These are phyloP conservation scores for Cunninghamia lanceolata DNA, from an alignment of 75 land plant species.

Conservation along the genomic window DNA sequence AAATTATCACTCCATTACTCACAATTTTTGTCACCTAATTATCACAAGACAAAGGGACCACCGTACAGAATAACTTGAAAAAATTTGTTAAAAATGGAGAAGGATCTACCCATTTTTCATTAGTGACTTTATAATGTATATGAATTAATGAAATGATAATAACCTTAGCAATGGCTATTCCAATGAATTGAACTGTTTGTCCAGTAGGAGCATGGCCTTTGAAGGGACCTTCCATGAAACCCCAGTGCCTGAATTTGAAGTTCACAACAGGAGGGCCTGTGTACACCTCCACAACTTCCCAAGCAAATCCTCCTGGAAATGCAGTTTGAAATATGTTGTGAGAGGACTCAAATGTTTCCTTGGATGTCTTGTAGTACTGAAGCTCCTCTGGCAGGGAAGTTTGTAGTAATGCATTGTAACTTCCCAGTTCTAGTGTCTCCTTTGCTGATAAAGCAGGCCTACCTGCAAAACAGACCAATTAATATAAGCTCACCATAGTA, in stretches of 20 bases:
- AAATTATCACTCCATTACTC: too few species aligned
- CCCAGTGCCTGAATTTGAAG: slow-evolving; percentile 44
- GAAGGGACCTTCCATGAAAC: too few species aligned
- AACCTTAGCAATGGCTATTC: background rate
- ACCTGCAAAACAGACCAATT: slow-evolving; percentile 29
- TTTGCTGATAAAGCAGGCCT: slow-evolving; percentile 54
- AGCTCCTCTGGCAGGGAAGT: slow-evolving; percentile 56
- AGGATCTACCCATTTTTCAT: background rate
- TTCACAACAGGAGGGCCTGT: slow-evolving; percentile 71
- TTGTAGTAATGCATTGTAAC: slow-evolving; percentile 81
- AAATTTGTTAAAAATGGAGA: too few species aligned
- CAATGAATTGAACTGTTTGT: slow-evolving; percentile 23
- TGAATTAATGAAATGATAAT: too few species aligned
- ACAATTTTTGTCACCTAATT: too few species aligned
- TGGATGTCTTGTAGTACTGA: too few species aligned
- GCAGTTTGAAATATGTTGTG: slow-evolving; percentile 61
- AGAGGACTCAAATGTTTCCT: slow-evolving; percentile 37
- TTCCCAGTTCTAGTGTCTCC: slow-evolving; percentile 72
- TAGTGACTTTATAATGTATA: too few species aligned
- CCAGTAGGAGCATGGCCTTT: slow-evolving; percentile 14
- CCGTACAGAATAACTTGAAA: too few species aligned
- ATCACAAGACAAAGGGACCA: too few species aligned
- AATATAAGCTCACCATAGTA: too few species aligned
- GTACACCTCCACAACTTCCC: slow-evolving; percentile 79
- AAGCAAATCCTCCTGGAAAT: slow-evolving; percentile 81